Conservation (phyloP, 352 stramenopile genomes). For the Globisporangium canariense region DNA sequence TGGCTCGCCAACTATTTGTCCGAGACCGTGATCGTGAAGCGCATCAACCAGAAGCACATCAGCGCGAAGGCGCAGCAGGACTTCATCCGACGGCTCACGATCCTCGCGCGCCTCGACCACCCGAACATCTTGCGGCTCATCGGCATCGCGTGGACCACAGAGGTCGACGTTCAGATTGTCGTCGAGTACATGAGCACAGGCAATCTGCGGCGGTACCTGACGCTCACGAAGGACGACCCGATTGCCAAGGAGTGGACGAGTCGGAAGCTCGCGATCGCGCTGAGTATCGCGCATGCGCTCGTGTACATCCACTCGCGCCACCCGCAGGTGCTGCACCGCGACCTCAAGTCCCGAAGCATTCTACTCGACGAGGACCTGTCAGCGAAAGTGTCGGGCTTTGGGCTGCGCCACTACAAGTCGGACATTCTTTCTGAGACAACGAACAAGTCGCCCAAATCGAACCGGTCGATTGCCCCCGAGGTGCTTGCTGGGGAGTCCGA, state of each 20-base stretch:
- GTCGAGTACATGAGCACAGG: conserved; percentile 73
- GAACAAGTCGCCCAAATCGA: conserved; percentile 27
- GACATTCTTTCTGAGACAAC: conserved; percentile 19
- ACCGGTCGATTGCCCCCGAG: conserved; percentile 64
- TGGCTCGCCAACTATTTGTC: conserved; percentile 18
- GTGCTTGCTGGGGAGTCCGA: conserved; percentile 44
- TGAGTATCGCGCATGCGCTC: conserved; percentile 58
- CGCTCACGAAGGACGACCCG: conserved; percentile 25
- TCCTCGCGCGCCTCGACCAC: conserved; percentile 57
- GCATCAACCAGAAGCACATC: conserved; percentile 23
- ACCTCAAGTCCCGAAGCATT: conserved; percentile 71
- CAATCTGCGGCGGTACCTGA: conserved; percentile 54
- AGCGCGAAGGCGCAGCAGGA: conserved; percentile 13
- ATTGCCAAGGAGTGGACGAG: conserved; percentile 37
- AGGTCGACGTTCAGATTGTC: conserved; percentile 58
- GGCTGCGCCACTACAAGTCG: conserved; percentile 36
- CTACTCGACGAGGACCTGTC: conserved; percentile 49
- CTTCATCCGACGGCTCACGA: conserved; percentile 72
- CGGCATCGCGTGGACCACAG: conserved; percentile 63
- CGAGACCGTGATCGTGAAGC: conserved; percentile 20
- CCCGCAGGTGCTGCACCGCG: conserved; percentile 56
- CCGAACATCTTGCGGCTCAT: conserved; percentile 80
- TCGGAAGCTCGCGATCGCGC: conserved; percentile 54
- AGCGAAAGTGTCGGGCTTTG: conserved; percentile 73
- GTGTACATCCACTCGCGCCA: conserved; percentile 65